Evolutionary conservation across 2,329 filamentous ascomycete genomes (phyloP), one percentile per base, ranked within the genome.

Genomic region (Myriangium duriaei): DNA sequence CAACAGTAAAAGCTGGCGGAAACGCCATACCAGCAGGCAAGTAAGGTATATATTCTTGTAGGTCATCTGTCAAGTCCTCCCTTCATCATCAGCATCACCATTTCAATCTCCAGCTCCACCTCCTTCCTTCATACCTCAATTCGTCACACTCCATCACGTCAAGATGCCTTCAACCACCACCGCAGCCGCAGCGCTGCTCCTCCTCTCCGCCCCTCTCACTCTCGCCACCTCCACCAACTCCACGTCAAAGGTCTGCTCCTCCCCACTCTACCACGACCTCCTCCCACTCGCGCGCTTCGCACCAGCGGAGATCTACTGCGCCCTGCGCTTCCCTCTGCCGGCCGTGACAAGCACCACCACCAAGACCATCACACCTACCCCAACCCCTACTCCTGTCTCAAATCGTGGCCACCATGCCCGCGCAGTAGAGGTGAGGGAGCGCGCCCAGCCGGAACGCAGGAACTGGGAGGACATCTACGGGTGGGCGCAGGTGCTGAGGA

Each of bases 241-340:
- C 12, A 21, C 16, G 29, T 3, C 7, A 9, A 33, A 32, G 4
- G 28, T 30, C n/a, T 39, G 36, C 36, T 19, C 28, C 11, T 28
- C 13, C 28, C 28, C 17, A 6, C 36, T 30, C 7, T 39, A 39
- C 36, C 32, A 29, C 28, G 36, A 32, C 36, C 18, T 39, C 10
- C 28, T 39, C 11, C 30, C 36, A 3, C 36, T 39, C 4, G 32
- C 36, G 7, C 13, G 12, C 11, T 39, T 32, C 17, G 36, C 19
- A 11, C 36, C 36, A 7, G 36, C 36, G 6, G 17, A 19, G 36
- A 13, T 39, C 36, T 39, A 39, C 30, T 39, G 36, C 30, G 18
- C 36, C 13, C 32, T 29, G 29, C 36, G 36, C 36, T 39, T 32
- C 13, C 36, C 36, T 24, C 36, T 33, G n/a, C 36, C 36, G 4